Evolutionary conservation across 2,329 filamentous ascomycete genomes (phyloP), one percentile per base, ranked within the genome.

Genomic region (Neonectria punicea): DNA sequence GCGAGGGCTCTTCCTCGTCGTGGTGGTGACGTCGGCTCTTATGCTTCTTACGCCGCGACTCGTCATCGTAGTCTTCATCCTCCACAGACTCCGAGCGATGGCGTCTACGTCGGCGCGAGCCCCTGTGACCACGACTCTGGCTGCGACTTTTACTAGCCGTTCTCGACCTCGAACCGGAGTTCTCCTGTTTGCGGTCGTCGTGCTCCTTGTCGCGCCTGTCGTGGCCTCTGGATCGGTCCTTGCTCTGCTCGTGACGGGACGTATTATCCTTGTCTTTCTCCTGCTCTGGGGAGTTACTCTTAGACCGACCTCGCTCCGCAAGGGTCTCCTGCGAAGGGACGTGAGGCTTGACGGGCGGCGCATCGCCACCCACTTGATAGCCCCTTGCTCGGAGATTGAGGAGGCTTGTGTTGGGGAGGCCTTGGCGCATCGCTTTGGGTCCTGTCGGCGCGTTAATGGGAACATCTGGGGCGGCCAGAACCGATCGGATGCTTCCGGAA

Each of bases 401-500:
- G 58, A 92, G 87, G 70, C 92, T 93, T 62, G 91, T 94, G 78
- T 97, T 97, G 56, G 93, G 92, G 11, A 94, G 84, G 32, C 94
- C 93, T 79, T 96, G 92, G 68, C 95, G 88, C 93, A 98, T 97
- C 18, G 96, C 96, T 80, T 96, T 94, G 53, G 96, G 96, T 10
- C 94, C 96, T 59, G 92, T 97, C 30, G 96, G 96, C 30, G 96
- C 96, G 81, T 86, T 93, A 80, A 89, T 79, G 49, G 89, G 89
- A 56, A 81, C 79, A 72, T 82, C 78, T 68, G 81, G 78, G 63
- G 71, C 75, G 58, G 78, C 65, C 63, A 75, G 60, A 30, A 79
- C 74, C 55, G 76, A 76, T 67, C 77, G 79, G 64, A 79, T 75
- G 43, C 70, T 65, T 50, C 70, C 72, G 13, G 69, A 50, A 30